Evolutionary conservation across 2,329 filamentous ascomycete genomes (phyloP).

Genomic region (Penicillium sp.): DNA sequence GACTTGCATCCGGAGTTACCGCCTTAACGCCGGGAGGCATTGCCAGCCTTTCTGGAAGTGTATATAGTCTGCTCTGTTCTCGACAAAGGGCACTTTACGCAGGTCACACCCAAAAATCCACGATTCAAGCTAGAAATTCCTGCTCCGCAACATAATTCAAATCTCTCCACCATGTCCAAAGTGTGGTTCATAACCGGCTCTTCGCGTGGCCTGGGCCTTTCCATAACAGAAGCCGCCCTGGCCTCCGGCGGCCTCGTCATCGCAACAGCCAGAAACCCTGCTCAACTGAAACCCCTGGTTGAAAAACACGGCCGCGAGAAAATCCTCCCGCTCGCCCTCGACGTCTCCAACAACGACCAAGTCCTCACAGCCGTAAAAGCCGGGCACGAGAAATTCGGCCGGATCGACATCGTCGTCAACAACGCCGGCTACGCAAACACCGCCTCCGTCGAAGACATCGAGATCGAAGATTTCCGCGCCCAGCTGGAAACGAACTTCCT

Average conservation of each 20-base stretch:
- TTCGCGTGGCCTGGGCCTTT: constrained; percentile 13
- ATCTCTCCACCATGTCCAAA: neutral
- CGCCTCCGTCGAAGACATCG: constrained; percentile 9
- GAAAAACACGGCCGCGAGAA: neutral
- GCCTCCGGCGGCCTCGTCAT: constrained; percentile 1
- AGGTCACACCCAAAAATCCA: neutral
- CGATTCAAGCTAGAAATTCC: neutral
- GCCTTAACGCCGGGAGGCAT: no score
- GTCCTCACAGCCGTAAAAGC: constrained; percentile 3
- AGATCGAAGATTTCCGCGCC: constrained; percentile 3
- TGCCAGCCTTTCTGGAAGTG: no score
- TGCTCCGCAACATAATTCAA: neutral
- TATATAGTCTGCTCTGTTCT: no score
- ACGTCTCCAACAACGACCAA: neutral
- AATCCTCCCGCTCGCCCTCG: neutral
- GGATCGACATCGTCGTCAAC: constrained; percentile 16
- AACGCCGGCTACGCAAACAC: constrained; percentile 18
- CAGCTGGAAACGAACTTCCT: constrained; percentile 12
- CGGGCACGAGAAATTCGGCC: constrained; percentile 15
- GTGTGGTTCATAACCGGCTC: constrained; percentile 16
- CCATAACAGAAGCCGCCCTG: constrained; percentile 12
- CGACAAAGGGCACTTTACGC: no score
- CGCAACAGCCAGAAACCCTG: constrained; percentile 7
- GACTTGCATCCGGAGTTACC: no score
- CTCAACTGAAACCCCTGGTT: neutral